These are phyloP conservation scores for Colletotrichum neosansevieriae DNA, from an alignment of 2,329 filamentous ascomycete genomes.

Conservation along the genomic window DNA sequence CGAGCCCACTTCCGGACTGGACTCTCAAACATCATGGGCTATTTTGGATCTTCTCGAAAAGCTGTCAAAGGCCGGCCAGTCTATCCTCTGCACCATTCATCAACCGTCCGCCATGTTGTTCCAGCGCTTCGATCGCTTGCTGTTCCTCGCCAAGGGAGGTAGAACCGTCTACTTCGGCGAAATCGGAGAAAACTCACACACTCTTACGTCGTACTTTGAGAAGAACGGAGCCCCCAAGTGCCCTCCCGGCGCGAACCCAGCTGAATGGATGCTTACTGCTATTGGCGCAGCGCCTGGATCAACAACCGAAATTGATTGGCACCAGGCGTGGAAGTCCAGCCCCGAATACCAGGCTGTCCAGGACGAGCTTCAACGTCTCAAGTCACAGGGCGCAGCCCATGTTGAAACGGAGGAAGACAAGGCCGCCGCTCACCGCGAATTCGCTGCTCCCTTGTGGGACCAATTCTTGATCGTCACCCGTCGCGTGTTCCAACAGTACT, in stretches of 20 bases:
- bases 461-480: conserved; percentile 57
- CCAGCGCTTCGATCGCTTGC: conserved; percentile 41
- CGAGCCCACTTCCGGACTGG: conserved; percentile 81
- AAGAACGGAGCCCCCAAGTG: conserved; percentile 61
- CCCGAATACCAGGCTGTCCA: conserved; percentile 50
- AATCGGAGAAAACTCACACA: conserved; percentile 61
- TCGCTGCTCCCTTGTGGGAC: conserved; percentile 73
- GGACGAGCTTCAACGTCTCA: conserved; percentile 42
- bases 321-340: conserved; percentile 57
- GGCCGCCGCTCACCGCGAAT: conserved; percentile 47
- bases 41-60: conserved; percentile 79
- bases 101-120: conserved; percentile 42
- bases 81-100: conserved; percentile 50
- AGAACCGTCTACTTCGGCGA: conserved; percentile 67
- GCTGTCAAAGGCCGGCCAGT: conserved; percentile 63
- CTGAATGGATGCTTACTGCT: conserved; percentile 60
- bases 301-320: conserved; percentile 61
- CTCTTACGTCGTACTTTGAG: conserved; percentile 65
- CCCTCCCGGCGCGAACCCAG: conserved; percentile 62
- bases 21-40: conserved; percentile 81
- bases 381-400: conserved; percentile 8
- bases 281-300: conserved; percentile 55
- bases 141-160: conserved; percentile 41
- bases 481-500: conserved; percentile 82
- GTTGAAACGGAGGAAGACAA: conserved; percentile 10